Conservation (phyloP, 495 filamentous ascomycete genomes). For the Xylaria venustula region DNA sequence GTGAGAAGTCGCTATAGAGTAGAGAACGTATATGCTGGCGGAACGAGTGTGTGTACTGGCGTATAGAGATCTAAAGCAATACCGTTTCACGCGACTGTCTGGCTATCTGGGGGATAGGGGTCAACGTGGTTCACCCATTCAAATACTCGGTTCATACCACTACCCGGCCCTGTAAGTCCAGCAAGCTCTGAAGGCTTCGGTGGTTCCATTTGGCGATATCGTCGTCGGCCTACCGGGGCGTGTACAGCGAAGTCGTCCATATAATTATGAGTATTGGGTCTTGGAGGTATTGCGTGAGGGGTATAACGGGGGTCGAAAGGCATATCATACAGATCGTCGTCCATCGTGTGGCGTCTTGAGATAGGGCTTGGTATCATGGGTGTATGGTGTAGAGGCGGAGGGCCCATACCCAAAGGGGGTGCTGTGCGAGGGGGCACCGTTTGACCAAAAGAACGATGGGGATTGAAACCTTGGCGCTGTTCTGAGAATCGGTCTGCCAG, state of each 20-base stretch:
- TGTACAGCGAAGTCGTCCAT: constrained; percentile 24
- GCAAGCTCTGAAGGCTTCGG: constrained; percentile 43
- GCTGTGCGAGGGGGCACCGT: constrained; percentile 25
- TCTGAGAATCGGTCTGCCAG: constrained; percentile 44
- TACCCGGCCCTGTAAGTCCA: constrained; percentile 42
- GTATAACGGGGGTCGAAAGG: constrained; percentile 16
- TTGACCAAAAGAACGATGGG: constrained; percentile 26
- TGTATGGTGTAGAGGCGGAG: constrained; percentile 18
- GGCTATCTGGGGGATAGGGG: constrained; percentile 20
- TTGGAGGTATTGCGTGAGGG: constrained; percentile 20
- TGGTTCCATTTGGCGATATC: constrained; percentile 22
- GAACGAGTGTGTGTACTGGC: not conserved
- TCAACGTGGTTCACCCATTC: constrained; percentile 51
- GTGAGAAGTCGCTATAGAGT: constrained; percentile 4
- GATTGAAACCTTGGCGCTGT: constrained; percentile 25
- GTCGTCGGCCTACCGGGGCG: constrained; percentile 18
- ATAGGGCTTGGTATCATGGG: constrained; percentile 22
- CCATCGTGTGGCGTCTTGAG: constrained; percentile 39
- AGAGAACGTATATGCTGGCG: constrained; percentile 3
- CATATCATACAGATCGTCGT: constrained; percentile 39
- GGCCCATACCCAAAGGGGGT: constrained; percentile 32
- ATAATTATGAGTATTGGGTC: constrained; percentile 19
- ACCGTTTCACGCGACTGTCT: constrained; percentile 11
- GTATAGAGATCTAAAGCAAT: not conserved
- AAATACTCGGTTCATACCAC: constrained; percentile 45